Conservation (phyloP, 805 yeast species). For the Sporopachydermia quercuum region DNA sequence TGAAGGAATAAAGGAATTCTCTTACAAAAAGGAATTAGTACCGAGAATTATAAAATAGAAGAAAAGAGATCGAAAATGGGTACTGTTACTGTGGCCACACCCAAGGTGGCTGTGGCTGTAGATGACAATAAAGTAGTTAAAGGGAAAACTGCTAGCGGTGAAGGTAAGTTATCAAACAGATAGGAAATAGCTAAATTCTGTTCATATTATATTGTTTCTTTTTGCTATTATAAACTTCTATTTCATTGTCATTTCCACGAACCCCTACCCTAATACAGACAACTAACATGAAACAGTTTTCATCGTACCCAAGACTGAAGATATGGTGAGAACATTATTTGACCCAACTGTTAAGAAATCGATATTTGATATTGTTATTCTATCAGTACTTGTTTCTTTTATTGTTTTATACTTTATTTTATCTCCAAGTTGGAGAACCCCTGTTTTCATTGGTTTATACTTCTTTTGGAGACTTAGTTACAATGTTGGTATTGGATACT, state of each 20-base stretch:
- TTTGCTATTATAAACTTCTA: too few relatives aligned
- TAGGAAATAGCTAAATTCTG: not conserved
- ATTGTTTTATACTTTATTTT: constrained; percentile 16
- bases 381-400: constrained; percentile 25
- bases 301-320: constrained; percentile 49
- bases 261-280: too few relatives aligned
- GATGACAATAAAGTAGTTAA: not conserved
- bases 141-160: not conserved
- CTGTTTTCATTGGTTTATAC: constrained; percentile 38
- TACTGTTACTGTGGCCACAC: not conserved
- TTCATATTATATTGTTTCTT: not conserved
- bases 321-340: constrained; percentile 68
- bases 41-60: too few relatives aligned
- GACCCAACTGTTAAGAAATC: constrained; percentile 66
- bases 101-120: not conserved
- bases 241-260: too few relatives aligned
- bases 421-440: constrained; percentile 16
- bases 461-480: constrained; percentile 63
- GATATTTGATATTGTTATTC: constrained; percentile 44
- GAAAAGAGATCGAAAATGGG: too few relatives aligned
- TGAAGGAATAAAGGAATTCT: too few relatives aligned
- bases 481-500: constrained; percentile 66
- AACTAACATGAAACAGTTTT: constrained; percentile 16
- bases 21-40: too few relatives aligned
- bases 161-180: not conserved